A percentile compares a stretch with the other conserved stretches of the same genome.
These are phyloP conservation scores for Acacia crassicarpa DNA, from an alignment of 306 rosid species.

Conservation along the genomic window DNA sequence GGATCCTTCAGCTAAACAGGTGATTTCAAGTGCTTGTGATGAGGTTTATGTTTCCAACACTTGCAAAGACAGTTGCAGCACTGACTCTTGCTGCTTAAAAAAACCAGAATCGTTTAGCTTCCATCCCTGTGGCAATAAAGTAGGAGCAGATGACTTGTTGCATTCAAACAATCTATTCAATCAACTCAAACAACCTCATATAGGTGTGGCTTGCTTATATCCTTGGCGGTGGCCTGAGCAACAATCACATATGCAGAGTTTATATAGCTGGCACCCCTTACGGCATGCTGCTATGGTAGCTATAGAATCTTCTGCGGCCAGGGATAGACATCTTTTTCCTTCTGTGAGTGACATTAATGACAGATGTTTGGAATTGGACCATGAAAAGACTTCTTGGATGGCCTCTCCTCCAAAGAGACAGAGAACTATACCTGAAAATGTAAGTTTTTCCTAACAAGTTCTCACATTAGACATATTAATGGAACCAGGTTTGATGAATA, in stretches of 20 bases:
- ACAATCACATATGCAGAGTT: conserved; percentile 38
- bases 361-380: conserved; percentile 39
- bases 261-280: conserved; percentile 66
- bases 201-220: conserved; percentile 55
- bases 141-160: conserved; percentile 28
- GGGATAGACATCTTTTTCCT: conserved; percentile 71
- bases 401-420: conserved; percentile 67
- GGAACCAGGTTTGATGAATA: neutral
- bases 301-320: conserved; percentile 83
- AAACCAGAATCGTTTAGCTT: conserved; percentile 32
- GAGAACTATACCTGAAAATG: conserved; percentile 49
- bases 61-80: conserved; percentile 29
- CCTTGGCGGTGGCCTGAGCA: conserved; percentile 77
- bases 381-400: conserved; percentile 29
- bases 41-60: conserved; percentile 49
- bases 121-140: conserved; percentile 31
- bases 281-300: conserved; percentile 84
- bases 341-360: conserved; percentile 34
- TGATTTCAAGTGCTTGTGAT: conserved; percentile 74
- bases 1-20: conserved; percentile 73
- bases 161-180: conserved; percentile 31
- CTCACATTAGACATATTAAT: neutral
- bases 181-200: conserved; percentile 31
- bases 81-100: conserved; percentile 30
- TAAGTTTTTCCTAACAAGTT: conserved; percentile 38